Base-by-base conservation (phyloP, 768 basidiomycete species). In the Tylopilus intermedius region DNA sequence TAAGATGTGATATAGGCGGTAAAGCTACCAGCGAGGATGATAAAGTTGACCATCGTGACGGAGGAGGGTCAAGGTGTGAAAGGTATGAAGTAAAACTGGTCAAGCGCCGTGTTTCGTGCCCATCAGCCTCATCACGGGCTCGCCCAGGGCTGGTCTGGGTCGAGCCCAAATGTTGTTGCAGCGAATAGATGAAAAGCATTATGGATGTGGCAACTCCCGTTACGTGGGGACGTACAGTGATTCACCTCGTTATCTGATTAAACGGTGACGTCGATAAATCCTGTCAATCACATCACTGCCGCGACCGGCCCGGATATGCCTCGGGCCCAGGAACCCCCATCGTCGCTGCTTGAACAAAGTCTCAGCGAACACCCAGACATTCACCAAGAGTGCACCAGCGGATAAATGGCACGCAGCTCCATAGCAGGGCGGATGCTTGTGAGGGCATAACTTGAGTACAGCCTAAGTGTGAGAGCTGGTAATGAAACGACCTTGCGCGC, bases 21-120 rank as follows among this genome's bases (percentile, higher is more conserved):
- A 62, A 80, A 86, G 14, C 84, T 84, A 32, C 85, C 84, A 29
- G 85, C 85, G 33, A 87, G 74, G 55, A 88, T 83, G 4, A 74
- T 83, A 62, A 83, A 80, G 50, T 79, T 75, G 58, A 86, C 84
- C 85, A 86, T 87, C 41, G 53, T 21, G 33, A 21, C 18, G 18
- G n/a, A n/a, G n/a, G n/a, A n/a, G 11, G 7, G 30, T 13, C 26
- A 14, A 14, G 42, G 32, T 41, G 39, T 2, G 30, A 27, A 18
- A 38, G 8, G 15, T 38, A 5, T 33, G 5, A 5, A n/a, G n/a
- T 38, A 6, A n/a, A 8, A 15, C n/a, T 38, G 15, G 37, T 15
- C 37, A 29, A 29, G 29, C 29, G 4, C 18, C 18, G 18, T 15
- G 15, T 27, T 29, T 29, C n/a, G 5, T 30, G 30, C 18, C 43